Evolutionary conservation across 306 rosid species (phyloP), one percentile per base, ranked within the genome.

Genomic region (Fragaria ananassa): DNA sequence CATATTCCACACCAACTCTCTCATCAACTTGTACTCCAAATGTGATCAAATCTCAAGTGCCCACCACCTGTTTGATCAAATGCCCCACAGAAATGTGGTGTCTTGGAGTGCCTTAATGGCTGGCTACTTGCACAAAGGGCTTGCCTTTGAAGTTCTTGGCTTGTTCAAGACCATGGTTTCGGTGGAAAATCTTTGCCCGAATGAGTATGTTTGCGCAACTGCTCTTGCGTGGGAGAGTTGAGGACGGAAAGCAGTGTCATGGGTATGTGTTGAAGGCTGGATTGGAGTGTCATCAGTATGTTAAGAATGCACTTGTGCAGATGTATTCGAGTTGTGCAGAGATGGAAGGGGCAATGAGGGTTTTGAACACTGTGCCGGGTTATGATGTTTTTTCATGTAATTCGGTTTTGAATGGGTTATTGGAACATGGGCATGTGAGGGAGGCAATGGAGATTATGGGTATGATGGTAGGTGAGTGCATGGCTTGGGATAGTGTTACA

Each of bases 171-270:
- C 23, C 25, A 53, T 53, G 27, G 60, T 53, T 53, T 53, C 13
- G 25, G 25, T 8, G 60, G 27, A 76, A 1, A 12, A 76, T 35
- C 77, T 72, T 1, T 49, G 23, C 54, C 87, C 84, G 25, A 86
- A 88, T 76, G 90, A 86, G 69, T 88, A 84, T 74, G 75, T 86
- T 51, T 39, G 85, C 60, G 83, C 89, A 9, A 85, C 88, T 23
- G 87, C 76, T 81, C 53, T 90, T 77, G 81, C 90, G 60, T 53
- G 27, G 60, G 60, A 53, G 60, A 64, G 78, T 86, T 75, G 74
- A 75, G 17, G 96, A 90, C 79, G 96, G 92, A 17, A 81, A 73
- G 85, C 96, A 88, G 67, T 85, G 89, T 63, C 96, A 90, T 80
- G 88, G 88, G 25, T 82, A 70, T 62, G 83, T 81, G 54, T 41